These are phyloP conservation scores for Diaporthe citrichinensis DNA, from an alignment of 2,329 filamentous ascomycete genomes.

Conservation along the genomic window DNA sequence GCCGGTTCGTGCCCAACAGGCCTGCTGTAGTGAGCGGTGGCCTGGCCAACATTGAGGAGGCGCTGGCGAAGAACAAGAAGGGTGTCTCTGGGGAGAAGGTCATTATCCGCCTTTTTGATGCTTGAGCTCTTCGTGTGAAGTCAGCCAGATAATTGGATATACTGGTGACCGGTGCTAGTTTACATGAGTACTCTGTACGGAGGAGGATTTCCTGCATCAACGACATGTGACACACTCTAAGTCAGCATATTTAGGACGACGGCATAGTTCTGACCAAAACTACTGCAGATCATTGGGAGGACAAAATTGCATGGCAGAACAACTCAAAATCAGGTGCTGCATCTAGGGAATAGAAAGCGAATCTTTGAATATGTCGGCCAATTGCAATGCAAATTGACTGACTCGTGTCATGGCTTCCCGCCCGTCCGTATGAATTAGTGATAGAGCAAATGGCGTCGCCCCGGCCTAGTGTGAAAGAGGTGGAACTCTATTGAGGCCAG, in stretches of 20 bases:
- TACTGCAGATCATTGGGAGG: background rate
- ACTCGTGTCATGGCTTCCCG: background rate
- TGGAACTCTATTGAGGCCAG: background rate
- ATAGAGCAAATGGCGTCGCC: background rate
- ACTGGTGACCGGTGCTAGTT: too few relatives aligned
- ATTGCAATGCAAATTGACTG: background rate
- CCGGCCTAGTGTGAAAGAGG: background rate
- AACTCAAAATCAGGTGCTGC: background rate
- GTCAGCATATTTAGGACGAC: background rate
- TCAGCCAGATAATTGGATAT: background rate
- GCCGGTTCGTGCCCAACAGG: constrained; percentile 49
- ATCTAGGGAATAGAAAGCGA: background rate
- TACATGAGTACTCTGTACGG: background rate
- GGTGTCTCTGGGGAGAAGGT: constrained; percentile 49
- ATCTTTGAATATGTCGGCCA: background rate
- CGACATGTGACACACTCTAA: too few relatives aligned
- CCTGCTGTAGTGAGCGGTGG: constrained; percentile 48
- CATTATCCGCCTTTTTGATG: constrained; percentile 43
- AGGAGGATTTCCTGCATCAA: background rate
- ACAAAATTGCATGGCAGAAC: background rate
- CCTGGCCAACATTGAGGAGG: constrained; percentile 46
- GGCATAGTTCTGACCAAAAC: background rate
- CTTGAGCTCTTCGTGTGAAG: background rate
- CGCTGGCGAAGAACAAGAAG: constrained; percentile 47
- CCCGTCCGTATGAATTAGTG: background rate